These are phyloP conservation scores for Vitis hybrid DNA, from an alignment of 177 flowering plant genomes.

Conservation along the genomic window DNA sequence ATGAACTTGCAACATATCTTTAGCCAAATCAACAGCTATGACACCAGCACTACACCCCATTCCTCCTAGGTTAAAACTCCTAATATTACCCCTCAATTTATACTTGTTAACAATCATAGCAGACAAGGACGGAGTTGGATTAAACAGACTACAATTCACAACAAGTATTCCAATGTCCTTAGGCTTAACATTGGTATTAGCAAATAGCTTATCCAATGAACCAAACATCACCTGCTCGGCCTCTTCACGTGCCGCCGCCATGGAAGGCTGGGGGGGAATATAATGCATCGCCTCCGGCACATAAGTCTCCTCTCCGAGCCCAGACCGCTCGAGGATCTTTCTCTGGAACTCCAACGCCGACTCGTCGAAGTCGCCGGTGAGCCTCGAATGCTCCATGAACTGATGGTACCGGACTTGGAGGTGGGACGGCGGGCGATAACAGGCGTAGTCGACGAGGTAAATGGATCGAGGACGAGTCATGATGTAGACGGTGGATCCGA, in stretches of 20 bases:
- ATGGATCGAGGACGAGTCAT: slow-evolving; percentile 51
- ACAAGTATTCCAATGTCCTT: slow-evolving; percentile 68
- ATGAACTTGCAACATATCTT: slow-evolving; percentile 59
- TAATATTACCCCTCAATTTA: slow-evolving; percentile 56
- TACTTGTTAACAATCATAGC: slow-evolving; percentile 73
- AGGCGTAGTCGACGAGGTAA: slow-evolving; percentile 53
- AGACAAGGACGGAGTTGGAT: slow-evolving; percentile 70
- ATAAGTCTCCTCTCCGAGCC: slow-evolving; percentile 63
- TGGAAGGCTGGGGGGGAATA: slow-evolving; percentile 46
- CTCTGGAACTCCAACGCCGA: slow-evolving; percentile 53
- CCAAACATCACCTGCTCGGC: slow-evolving; percentile 62
- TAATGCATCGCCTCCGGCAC: slow-evolving; percentile 47
- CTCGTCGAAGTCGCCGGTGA: slow-evolving; percentile 46
- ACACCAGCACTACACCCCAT: slow-evolving; percentile 87
- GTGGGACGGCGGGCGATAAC: slow-evolving; percentile 42
- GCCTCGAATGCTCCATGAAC: slow-evolving; percentile 52
- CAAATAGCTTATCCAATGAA: slow-evolving; percentile 51
- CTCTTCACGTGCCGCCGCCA: slow-evolving; percentile 57
- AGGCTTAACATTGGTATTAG: slow-evolving; percentile 43
- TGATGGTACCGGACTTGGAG: slow-evolving; percentile 16
- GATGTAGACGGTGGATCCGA: slow-evolving; percentile 43
- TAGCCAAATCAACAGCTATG: slow-evolving; percentile 60
- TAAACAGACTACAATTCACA: slow-evolving; percentile 66
- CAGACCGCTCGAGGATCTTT: slow-evolving; percentile 58
- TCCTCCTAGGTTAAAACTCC: slow-evolving; percentile 59